Conservation (phyloP, 148 eudicot species). For the Cornus florida region DNA sequence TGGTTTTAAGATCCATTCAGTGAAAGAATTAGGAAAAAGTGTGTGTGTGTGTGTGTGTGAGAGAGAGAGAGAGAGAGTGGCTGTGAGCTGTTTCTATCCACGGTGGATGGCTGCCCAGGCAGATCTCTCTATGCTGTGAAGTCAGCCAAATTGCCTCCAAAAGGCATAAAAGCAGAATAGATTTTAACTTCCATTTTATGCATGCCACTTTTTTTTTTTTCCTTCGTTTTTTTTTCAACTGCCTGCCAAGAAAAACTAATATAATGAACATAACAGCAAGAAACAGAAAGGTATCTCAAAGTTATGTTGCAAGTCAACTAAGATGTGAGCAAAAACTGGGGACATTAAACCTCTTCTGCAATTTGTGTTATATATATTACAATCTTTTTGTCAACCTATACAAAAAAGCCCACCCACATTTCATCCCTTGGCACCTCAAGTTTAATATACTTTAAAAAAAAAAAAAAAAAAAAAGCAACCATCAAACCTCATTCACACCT, state of each 20-base stretch:
- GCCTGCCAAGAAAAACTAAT: neutral
- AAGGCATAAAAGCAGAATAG: neutral
- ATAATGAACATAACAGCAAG: constrained; percentile 7
- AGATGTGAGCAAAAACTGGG: constrained; percentile 5
- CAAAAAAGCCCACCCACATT: constrained; percentile 32
- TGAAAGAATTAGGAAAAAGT: too few relatives aligned
- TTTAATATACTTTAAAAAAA: constrained; percentile 36
- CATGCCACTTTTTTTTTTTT: neutral
- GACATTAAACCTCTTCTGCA: constrained; percentile 22
- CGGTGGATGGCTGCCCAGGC: neutral
- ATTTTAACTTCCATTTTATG: neutral
- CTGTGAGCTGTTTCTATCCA: too few relatives aligned
- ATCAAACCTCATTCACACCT: constrained; percentile 25
- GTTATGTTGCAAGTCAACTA: constrained; percentile 12
- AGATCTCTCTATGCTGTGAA: neutral
- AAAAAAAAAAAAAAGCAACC: constrained; percentile 29
- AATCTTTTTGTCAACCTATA: constrained; percentile 51
- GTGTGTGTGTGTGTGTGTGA: too few relatives aligned
- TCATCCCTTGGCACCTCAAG: constrained; percentile 26
- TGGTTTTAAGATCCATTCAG: too few relatives aligned
- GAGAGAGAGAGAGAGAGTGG: neutral
- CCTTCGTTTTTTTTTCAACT: neutral
- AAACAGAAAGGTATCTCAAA: constrained; percentile 11
- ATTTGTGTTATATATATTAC: constrained; percentile 29
- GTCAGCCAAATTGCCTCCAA: neutral